A percentile compares a stretch with the other conserved stretches of the same genome.
phyloP scores from a whole-genome alignment of 1,284 basidiomycete genomes.

The Heterobasidion parviporum region DNA sequence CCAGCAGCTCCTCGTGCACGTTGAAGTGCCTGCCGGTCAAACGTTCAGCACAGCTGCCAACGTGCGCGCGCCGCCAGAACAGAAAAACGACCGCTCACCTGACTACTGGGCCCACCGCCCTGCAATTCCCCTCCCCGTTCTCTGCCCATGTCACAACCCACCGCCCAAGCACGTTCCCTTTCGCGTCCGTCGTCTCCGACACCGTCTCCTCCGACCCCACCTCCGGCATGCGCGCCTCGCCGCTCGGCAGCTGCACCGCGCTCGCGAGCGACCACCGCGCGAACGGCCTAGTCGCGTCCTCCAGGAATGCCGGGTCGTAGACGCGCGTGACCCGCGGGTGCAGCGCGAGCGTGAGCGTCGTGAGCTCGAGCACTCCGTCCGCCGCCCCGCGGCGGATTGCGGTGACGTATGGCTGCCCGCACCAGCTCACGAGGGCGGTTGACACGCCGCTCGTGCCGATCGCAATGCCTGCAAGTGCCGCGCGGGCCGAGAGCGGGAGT shows the following conservation, averaged over 20 bases:
- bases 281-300: slow-evolving; percentile 63
- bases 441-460: slow-evolving; percentile 64
- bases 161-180: slow-evolving; percentile 60
- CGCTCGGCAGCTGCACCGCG: slow-evolving; percentile 38
- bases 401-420: slow-evolving; percentile 44
- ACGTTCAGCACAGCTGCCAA: slow-evolving; percentile 8
- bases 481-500: slow-evolving; percentile 62
- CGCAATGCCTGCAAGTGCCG: slow-evolving; percentile 63
- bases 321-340: slow-evolving; percentile 56
- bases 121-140: slow-evolving; percentile 52
- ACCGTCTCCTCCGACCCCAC: slow-evolving; percentile 64
- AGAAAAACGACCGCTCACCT: slow-evolving; percentile 35
- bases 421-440: slow-evolving; percentile 72
- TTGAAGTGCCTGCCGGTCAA: slow-evolving; percentile 57
- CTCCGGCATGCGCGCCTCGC: slow-evolving; percentile 28
- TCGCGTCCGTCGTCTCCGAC: slow-evolving; percentile 60
- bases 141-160: slow-evolving; percentile 75
- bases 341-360: slow-evolving; percentile 59
- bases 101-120: slow-evolving; percentile 48
- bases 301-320: slow-evolving; percentile 67
- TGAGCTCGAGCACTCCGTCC: slow-evolving; percentile 48
- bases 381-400: slow-evolving; percentile 24
- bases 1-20: slow-evolving; percentile 73
- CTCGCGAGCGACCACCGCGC: slow-evolving; percentile 76
- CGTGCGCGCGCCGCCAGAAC: not conserved